A percentile compares a stretch with the other conserved stretches of the same genome.
phyloP scores from a whole-genome alignment of 1,139 yeast species.

The Zygosaccharomyces pseudobailii region DNA sequence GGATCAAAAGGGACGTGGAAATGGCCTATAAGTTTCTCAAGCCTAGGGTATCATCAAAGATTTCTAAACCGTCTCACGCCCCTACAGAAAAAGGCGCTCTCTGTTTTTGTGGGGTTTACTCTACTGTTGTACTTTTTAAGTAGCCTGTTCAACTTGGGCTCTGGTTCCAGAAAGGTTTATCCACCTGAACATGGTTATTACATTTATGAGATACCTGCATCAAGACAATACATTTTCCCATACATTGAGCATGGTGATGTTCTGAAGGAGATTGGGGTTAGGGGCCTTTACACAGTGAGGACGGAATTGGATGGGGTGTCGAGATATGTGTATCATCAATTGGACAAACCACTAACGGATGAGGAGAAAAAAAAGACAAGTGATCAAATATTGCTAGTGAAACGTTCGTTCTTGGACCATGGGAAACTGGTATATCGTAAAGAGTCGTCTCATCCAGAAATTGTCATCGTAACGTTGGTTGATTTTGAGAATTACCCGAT shows the following conservation, averaged over 20 bases:
- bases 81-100: constrained; percentile 4
- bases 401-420: constrained; percentile 56
- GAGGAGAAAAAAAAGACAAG: constrained; percentile 39
- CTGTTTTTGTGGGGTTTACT: constrained; percentile 8
- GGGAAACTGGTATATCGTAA: constrained; percentile 54
- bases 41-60: neutral
- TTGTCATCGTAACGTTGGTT: constrained; percentile 74
- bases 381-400: constrained; percentile 42
- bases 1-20: constrained; percentile 8
- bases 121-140: constrained; percentile 12
- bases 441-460: constrained; percentile 50
- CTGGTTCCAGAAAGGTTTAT: constrained; percentile 8
- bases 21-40: constrained; percentile 4
- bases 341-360: constrained; percentile 40
- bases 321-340: constrained; percentile 44
- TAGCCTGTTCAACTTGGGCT: constrained; percentile 7
- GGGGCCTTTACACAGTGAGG: constrained; percentile 45
- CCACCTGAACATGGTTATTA: constrained; percentile 41
- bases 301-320: constrained; percentile 41
- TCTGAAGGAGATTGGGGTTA: constrained; percentile 51
- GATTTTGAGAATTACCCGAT: constrained; percentile 67
- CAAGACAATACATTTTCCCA: constrained; percentile 56
- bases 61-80: neutral
- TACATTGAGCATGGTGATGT: constrained; percentile 60
- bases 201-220: constrained; percentile 42